These are phyloP conservation scores for Codiaeum variegatum DNA, from an alignment of 441 rosid species.

Conservation along the genomic window DNA sequence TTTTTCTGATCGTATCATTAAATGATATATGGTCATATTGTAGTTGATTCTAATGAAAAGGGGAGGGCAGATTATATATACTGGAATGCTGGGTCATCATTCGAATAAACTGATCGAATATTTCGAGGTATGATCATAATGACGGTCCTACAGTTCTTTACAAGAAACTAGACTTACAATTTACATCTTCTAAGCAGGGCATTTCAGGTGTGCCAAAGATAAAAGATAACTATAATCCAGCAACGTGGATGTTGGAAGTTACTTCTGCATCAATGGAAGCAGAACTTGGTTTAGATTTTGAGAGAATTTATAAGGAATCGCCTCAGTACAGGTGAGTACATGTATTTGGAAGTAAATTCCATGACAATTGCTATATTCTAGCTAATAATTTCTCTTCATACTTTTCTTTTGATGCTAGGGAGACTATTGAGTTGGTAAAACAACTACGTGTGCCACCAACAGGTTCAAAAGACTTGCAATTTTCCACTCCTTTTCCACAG, in stretches of 20 bases:
- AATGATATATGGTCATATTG: conserved; percentile 1
- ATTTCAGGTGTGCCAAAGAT: conserved; percentile 52
- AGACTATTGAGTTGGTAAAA: conserved; percentile 34
- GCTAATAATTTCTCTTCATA: too few species aligned
- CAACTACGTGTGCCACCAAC: conserved; percentile 37
- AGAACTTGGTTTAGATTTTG: conserved; percentile 50
- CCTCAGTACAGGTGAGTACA: conserved; percentile 29
- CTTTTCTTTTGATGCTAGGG: conserved; percentile 20
- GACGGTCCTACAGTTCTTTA: too few species aligned
- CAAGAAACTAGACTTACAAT: too few species aligned
- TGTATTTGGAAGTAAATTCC: too few species aligned
- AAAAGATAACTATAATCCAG: conserved; percentile 52
- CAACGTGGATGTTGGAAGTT: conserved; percentile 67
- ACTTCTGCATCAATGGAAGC: conserved; percentile 48
- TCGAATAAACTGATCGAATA: conserved; percentile 48
- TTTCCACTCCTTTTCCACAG: conserved; percentile 42
- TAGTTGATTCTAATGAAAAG: conserved; percentile 56
- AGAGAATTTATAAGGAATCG: conserved; percentile 37
- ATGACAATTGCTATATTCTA: background rate
- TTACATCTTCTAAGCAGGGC: conserved; percentile 20
- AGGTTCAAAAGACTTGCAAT: conserved; percentile 42
- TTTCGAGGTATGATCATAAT: conserved; percentile 32
- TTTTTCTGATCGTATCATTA: too few species aligned
- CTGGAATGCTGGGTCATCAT: conserved; percentile 46
- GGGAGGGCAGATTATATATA: conserved; percentile 54